phyloP scores from a whole-genome alignment of 2,329 filamentous ascomycete genomes.

The Gliomastix tumulicola region DNA sequence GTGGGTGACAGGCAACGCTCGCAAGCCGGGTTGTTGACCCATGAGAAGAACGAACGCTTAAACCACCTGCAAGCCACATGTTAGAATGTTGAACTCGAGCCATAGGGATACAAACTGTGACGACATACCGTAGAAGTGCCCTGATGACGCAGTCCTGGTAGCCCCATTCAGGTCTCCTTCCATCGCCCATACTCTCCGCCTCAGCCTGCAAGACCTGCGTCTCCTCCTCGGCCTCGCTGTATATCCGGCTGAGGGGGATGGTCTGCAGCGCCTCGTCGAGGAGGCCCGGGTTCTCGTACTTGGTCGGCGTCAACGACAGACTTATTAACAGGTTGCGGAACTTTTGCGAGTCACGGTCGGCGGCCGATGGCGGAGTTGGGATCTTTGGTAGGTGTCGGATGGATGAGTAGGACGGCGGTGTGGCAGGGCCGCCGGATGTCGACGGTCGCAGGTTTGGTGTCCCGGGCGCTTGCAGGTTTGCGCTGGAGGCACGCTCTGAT shows the following conservation, averaged over 20 bases:
- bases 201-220: slow-evolving; percentile 80
- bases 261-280: slow-evolving; percentile 84
- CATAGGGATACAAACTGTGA: background rate
- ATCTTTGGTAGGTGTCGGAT: slow-evolving; percentile 44
- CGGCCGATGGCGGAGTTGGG: slow-evolving; percentile 63
- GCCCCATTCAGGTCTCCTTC: slow-evolving; percentile 80
- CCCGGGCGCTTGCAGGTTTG: slow-evolving; percentile 34
- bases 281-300: slow-evolving; percentile 93
- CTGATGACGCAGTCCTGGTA: slow-evolving; percentile 96
- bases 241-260: slow-evolving; percentile 85
- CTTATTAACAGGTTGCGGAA: slow-evolving; percentile 79
- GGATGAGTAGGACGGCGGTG: slow-evolving; percentile 40
- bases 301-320: slow-evolving; percentile 79
- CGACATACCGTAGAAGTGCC: slow-evolving; percentile 69
- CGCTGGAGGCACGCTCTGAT: slow-evolving; percentile 41
- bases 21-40: slow-evolving; percentile 93
- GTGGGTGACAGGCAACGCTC: slow-evolving; percentile 76
- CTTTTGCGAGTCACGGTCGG: slow-evolving; percentile 62
- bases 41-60: slow-evolving; percentile 88
- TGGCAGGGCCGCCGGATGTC: slow-evolving; percentile 33
- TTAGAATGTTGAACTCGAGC: slow-evolving; percentile 9
- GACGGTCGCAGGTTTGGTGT: slow-evolving; percentile 34
- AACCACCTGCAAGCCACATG: slow-evolving; percentile 57
- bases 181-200: slow-evolving; percentile 78
- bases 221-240: slow-evolving; percentile 91